Percentiles rank a stretch among this genome's conserved stretches.
Evolutionary conservation across 495 filamentous ascomycete species (phyloP).

Genomic region (Neurospora terricola): DNA sequence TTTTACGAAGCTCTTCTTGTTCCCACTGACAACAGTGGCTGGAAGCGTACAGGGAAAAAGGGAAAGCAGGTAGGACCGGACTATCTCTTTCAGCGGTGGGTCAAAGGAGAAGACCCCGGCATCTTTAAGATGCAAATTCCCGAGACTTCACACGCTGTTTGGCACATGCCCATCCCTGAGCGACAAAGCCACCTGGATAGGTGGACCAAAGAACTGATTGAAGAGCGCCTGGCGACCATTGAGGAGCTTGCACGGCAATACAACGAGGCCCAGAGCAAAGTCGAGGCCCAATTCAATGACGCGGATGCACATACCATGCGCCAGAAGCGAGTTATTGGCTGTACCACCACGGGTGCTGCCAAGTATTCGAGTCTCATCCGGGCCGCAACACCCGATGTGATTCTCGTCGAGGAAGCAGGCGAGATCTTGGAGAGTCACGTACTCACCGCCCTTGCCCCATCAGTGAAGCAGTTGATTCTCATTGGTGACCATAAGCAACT

Average conservation of each 20-base stretch:
- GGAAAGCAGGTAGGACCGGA: conserved; percentile 35
- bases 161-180: conserved; percentile 36
- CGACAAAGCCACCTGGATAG: conserved; percentile 24
- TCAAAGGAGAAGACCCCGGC: conserved; percentile 36
- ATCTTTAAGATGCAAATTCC: conserved; percentile 24
- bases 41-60: conserved; percentile 27
- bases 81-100: conserved; percentile 53
- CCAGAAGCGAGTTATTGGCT: conserved; percentile 56
- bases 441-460: conserved; percentile 47
- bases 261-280: conserved; percentile 30
- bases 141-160: conserved; percentile 28
- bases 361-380: conserved; percentile 47
- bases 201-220: conserved; percentile 43
- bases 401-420: conserved; percentile 70
- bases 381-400: conserved; percentile 39
- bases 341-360: conserved; percentile 67
- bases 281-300: conserved; percentile 35
- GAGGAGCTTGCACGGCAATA: conserved; percentile 25
- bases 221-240: conserved; percentile 39
- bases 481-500: conserved; percentile 77
- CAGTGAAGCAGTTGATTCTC: conserved; percentile 57
- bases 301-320: conserved; percentile 36
- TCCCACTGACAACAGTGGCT: conserved; percentile 33
- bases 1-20: conserved; percentile 49
- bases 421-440: conserved; percentile 68